phyloP scores from a whole-genome alignment of 2,329 filamentous ascomycete genomes.

The Hypoxylon sp. region DNA sequence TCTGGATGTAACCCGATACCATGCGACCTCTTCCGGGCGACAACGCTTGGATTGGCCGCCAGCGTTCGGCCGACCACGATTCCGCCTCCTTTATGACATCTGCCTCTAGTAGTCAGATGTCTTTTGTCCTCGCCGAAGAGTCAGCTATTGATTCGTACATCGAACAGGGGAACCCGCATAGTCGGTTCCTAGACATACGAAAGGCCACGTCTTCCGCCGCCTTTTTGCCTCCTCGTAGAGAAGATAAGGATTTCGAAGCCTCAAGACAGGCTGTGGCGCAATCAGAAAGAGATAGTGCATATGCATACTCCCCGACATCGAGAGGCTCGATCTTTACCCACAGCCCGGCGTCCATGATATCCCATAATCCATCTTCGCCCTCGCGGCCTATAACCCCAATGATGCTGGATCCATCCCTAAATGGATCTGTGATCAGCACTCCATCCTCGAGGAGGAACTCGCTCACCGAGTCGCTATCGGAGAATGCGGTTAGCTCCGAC shows the following conservation, averaged over 20 bases:
- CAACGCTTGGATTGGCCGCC: slow-evolving; percentile 51
- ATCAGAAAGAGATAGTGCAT: slow-evolving; percentile 29
- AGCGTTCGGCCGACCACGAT: slow-evolving; percentile 51
- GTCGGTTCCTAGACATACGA: slow-evolving; percentile 46
- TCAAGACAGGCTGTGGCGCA: slow-evolving; percentile 28
- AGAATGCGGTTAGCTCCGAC: slow-evolving; percentile 54
- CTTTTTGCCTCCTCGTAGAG: slow-evolving; percentile 25
- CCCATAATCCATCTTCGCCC: slow-evolving; percentile 44
- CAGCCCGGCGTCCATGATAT: slow-evolving; percentile 45
- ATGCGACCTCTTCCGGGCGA: slow-evolving; percentile 60
- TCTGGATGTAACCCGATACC: slow-evolving; percentile 30
- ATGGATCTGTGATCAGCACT: slow-evolving; percentile 56
- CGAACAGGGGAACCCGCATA: slow-evolving; percentile 43
- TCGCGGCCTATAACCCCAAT: slow-evolving; percentile 58
- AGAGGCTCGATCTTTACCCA: slow-evolving; percentile 46
- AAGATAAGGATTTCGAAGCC: slow-evolving; percentile 37
- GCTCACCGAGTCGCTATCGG: slow-evolving; percentile 58
- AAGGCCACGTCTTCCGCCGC: slow-evolving; percentile 38
- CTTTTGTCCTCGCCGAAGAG: slow-evolving; percentile 61
- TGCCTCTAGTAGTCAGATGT: slow-evolving; percentile 56
- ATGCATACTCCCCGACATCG: slow-evolving; percentile 43
- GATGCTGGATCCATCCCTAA: slow-evolving; percentile 52
- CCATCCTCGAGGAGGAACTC: slow-evolving; percentile 63
- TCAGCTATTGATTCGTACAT: slow-evolving; percentile 55
- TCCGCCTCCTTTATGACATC: slow-evolving; percentile 46